Base-by-base conservation (phyloP, 805 yeast species). In the Myxozyma melibiosi region DNA sequence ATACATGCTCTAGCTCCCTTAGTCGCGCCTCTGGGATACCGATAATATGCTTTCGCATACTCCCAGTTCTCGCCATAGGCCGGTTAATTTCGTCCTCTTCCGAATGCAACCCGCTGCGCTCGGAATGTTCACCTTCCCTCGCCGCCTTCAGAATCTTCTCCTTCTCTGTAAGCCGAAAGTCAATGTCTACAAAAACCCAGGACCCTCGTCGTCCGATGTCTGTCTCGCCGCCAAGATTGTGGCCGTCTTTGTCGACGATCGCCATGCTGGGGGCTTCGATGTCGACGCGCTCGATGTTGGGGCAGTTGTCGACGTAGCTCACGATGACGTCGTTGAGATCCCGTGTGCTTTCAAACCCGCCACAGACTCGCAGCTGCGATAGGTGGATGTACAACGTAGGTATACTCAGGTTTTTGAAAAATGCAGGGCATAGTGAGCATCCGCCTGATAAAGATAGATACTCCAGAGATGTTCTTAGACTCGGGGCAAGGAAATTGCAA, bases 371-470 rank as follows among this genome's bases (percentile, higher is more conserved):
- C 27, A 60, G 51, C 45, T 60, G 64, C 3, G 64, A 53, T 2
- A 60, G 49, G 7, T 43, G 42, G 18, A 60, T 44, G 11, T 16
- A 18, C 6, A 60, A 53, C 3, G 27, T 37, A 8, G 56, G 55
- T 9, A 55, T 33, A 20, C 25, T 33, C 16, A 60, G 53, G 37
- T 53, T 57, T 18, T 54, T 43, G 52, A 60, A 60, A 33, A 60
- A 60, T 9, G 43, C 47, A 14, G 64, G 59, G 45, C 64, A 60
- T 7, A 60, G 52, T 38, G 64, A 60, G 35, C 64, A 49, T n/a
- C 64, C 64, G n/a, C 64, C 64, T 33, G 44, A 45, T 16, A 60
- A 33, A 4, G 43, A 30, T 11, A 60, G 52, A 18, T 22, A 44
- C 25, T 51, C 49, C n/a, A 60, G 47, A 2, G 58, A 42, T 9